A percentile compares a stretch with the other conserved stretches of the same genome.
These are phyloP conservation scores for Ballota nigra DNA, from an alignment of 257 asterid genomes.

Conservation along the genomic window DNA sequence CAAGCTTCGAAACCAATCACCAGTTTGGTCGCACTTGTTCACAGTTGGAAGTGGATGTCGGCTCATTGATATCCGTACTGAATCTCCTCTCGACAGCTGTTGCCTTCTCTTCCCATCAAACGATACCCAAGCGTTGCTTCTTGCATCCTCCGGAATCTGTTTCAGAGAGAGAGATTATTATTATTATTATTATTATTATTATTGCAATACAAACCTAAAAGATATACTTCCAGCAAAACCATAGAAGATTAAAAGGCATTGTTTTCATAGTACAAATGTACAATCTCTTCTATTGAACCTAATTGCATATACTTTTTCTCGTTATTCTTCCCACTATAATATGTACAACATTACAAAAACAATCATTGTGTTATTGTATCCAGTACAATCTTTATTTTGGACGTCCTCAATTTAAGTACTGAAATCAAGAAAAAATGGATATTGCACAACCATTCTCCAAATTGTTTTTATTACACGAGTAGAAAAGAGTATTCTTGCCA, in stretches of 20 bases:
- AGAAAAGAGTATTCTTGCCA: background rate
- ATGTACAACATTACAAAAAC: background rate
- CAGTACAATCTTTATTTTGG: background rate
- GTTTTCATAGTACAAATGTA: background rate
- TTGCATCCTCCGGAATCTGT: slow-evolving; percentile 90
- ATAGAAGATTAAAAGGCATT: background rate
- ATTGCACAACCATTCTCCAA: too few species aligned
- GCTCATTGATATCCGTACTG: slow-evolving; percentile 89
- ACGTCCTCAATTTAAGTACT: background rate
- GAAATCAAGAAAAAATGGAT: background rate
- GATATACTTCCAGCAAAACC: background rate
- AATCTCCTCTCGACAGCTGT: slow-evolving; percentile 87
- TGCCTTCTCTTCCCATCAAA: slow-evolving; percentile 98
- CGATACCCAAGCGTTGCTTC: slow-evolving; percentile 97
- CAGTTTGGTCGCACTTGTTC: slow-evolving; percentile 88
- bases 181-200: background rate
- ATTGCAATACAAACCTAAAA: background rate
- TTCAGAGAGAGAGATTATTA: background rate
- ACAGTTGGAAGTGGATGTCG: slow-evolving; percentile 97
- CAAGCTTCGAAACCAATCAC: slow-evolving; percentile 97
- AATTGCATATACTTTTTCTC: background rate
- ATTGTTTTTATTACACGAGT: background rate
- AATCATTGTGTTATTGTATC: background rate
- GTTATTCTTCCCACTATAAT: background rate
- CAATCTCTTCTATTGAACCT: background rate